Percentiles rank a stretch among this genome's conserved stretches.
These are phyloP conservation scores for Neofusicoccum umdonicola DNA, from an alignment of 2,329 filamentous ascomycete genomes.

Conservation along the genomic window DNA sequence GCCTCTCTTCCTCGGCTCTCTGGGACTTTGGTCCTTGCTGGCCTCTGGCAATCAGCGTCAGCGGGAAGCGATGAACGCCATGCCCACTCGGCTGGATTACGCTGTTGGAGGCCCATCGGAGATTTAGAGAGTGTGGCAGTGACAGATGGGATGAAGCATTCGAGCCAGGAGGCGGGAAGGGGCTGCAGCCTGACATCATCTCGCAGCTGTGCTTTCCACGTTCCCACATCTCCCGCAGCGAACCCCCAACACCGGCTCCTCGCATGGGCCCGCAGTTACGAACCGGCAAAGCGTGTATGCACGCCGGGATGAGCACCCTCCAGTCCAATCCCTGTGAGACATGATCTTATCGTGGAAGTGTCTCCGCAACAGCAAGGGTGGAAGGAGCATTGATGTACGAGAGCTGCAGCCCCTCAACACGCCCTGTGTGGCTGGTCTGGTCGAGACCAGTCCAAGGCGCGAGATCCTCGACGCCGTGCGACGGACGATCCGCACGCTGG, in stretches of 20 bases:
- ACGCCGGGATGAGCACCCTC: neutral
- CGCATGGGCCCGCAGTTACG: constrained; percentile 7
- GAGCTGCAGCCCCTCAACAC: neutral
- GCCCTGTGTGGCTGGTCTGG: neutral
- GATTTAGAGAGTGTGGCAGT: neutral
- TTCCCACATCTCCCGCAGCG: neutral
- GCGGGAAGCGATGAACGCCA: neutral
- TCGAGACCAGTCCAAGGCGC: neutral
- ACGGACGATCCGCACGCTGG: neutral
- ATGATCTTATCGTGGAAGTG: neutral
- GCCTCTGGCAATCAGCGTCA: neutral
- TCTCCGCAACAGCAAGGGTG: neutral
- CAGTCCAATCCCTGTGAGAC: neutral
- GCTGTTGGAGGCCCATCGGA: neutral
- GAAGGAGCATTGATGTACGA: neutral
- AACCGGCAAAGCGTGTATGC: neutral
- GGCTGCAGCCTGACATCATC: constrained; percentile 3
- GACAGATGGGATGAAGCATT: neutral
- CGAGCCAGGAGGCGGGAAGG: neutral
- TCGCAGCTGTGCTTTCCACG: neutral
- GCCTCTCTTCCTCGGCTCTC: neutral
- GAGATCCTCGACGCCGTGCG: neutral
- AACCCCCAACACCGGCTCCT: neutral
- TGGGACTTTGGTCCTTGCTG: neutral
- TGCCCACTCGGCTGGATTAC: neutral